A percentile compares a stretch with the other conserved stretches of the same genome.
Conservation (phyloP, 148 eudicot species). For the Hydrangea macrophylla region DNA sequence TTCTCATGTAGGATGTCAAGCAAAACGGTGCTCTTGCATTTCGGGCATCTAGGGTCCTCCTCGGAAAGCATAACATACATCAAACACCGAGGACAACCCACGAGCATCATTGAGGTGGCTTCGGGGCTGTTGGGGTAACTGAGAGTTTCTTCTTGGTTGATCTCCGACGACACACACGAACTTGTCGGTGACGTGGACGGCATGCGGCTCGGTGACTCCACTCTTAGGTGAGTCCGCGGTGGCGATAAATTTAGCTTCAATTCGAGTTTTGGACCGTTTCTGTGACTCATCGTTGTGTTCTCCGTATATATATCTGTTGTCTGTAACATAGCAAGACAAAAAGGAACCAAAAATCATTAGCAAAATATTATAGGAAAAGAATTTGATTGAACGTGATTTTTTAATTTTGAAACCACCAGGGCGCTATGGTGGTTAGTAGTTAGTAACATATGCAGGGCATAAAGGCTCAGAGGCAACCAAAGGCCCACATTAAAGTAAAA, state of each 20-base stretch:
- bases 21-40: constrained; percentile 68
- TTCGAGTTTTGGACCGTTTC: constrained; percentile 52
- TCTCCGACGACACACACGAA: constrained; percentile 66
- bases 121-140: constrained; percentile 44
- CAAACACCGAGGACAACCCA: constrained; percentile 70
- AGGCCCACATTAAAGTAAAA: too few relatives aligned
- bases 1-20: constrained; percentile 49
- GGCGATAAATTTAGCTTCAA: constrained; percentile 65
- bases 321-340: not conserved
- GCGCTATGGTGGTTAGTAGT: too few relatives aligned
- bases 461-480: too few relatives aligned
- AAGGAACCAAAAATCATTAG: not conserved
- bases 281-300: too few relatives aligned
- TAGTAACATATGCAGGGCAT: too few relatives aligned
- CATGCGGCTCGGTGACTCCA: constrained; percentile 37
- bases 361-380: too few relatives aligned
- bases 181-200: constrained; percentile 54
- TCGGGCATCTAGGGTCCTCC: constrained; percentile 67
- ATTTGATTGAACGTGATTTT: too few relatives aligned
- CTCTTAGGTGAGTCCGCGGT: constrained; percentile 28
- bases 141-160: constrained; percentile 31
- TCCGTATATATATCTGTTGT: constrained; percentile 1
- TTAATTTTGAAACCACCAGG: too few relatives aligned
- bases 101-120: constrained; percentile 60
- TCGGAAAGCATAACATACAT: constrained; percentile 71